Evolutionary conservation across 108 stramenopile species (phyloP), one percentile per base, ranked within the genome.

Genomic region (Parietichytrium sp.): DNA sequence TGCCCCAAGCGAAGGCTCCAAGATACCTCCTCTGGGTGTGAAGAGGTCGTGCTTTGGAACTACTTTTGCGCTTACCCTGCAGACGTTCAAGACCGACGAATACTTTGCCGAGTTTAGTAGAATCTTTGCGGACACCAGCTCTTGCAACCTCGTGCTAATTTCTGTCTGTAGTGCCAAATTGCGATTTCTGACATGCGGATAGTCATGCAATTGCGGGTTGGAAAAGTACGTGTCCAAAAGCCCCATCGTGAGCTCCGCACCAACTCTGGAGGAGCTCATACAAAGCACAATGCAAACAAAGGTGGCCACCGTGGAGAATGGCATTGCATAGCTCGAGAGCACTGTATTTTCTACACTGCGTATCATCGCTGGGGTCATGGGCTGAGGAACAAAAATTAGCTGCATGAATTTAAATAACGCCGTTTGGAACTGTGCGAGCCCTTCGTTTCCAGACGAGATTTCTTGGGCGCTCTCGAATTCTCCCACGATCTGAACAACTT

Each of bases 21-120:
- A n/a, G 6, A 72, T 33, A 33, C 61, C 61, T 2, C 61, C 61
- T 42, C 45, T 72, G 61, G 61, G 61, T 42, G 36, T 72, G 38
- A 33, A 72, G 12, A 72, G 38, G 2, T 72, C 61, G 12, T 6
- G 10, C 15, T n/a, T n/a, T n/a, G n/a, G n/a, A n/a, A n/a, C n/a
- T n/a, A n/a, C n/a, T n/a, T n/a, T n/a, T n/a, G n/a, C n/a, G n/a
- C n/a, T n/a, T n/a, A n/a, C n/a, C n/a, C n/a, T n/a, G n/a, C n/a
- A n/a, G n/a, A n/a, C n/a, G n/a, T n/a, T n/a, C n/a, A n/a, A n/a
- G n/a, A n/a, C n/a, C n/a, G n/a, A n/a, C 20, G 2, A 29, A 15
- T 20, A 15, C 54, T 16, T 27, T 13, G 23, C 15, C 25, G 15
- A 27, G 25, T 55, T 13, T 20, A 27, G 23, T 20, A 26, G 54